A percentile compares a stretch with the other conserved stretches of the same genome.
Conservation (phyloP, 208 protist species). For the Angomonas deanei region DNA sequence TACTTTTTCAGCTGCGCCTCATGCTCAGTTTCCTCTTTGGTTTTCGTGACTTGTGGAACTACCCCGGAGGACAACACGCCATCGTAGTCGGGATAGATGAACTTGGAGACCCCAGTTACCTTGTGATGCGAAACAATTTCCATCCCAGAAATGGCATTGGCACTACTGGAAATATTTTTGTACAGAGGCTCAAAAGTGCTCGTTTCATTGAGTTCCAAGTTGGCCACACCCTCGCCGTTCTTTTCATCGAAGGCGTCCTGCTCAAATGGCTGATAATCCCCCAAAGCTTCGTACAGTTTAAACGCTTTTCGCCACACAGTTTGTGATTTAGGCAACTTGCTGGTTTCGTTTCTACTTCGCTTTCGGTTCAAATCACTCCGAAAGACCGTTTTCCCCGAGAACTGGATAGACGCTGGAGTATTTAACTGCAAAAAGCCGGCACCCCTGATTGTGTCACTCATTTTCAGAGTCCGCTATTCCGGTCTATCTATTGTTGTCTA, state of each 20-base stretch:
- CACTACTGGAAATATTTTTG: neutral
- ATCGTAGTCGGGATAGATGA: slow-evolving; percentile 85
- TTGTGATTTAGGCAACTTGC: slow-evolving; percentile 43
- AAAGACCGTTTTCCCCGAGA: slow-evolving; percentile 56
- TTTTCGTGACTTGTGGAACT: slow-evolving; percentile 68
- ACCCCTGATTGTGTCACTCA: slow-evolving; percentile 28
- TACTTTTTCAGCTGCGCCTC: slow-evolving; percentile 30
- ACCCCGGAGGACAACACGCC: slow-evolving; percentile 76
- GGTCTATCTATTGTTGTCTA: neutral
- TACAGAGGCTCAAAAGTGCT: too few relatives aligned
- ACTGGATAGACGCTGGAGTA: slow-evolving; percentile 69
- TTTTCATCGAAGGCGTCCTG: slow-evolving; percentile 61
- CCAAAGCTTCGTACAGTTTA: slow-evolving; percentile 27
- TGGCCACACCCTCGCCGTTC: slow-evolving; percentile 31
- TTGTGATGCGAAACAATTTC: slow-evolving; percentile 85
- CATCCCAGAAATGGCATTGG: slow-evolving; percentile 33
- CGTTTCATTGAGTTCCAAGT: neutral
- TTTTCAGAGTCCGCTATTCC: neutral
- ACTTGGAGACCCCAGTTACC: slow-evolving; percentile 47
- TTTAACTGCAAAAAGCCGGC: slow-evolving; percentile 87
- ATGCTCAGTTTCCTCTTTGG: slow-evolving; percentile 52
- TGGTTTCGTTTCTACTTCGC: slow-evolving; percentile 55
- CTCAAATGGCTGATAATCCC: slow-evolving; percentile 54
- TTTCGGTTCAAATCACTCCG: slow-evolving; percentile 45
- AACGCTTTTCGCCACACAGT: slow-evolving; percentile 55